phyloP scores from a whole-genome alignment of 306 rosid species.

The Sicyos edulis region DNA sequence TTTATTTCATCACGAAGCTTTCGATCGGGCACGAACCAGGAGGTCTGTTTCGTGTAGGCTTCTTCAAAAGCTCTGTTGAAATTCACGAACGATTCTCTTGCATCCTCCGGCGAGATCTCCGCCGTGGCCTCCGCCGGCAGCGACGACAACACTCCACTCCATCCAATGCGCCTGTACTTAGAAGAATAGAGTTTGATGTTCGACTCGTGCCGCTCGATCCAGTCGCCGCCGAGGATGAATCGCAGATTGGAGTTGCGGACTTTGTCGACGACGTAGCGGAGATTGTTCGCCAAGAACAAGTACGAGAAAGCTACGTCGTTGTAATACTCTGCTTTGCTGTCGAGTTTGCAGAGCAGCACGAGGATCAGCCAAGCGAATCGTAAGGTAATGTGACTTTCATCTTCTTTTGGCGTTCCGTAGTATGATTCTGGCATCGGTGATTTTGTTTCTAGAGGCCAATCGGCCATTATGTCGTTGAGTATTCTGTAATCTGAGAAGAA shows the following conservation, averaged over 20 bases:
- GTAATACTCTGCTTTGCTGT: slow-evolving; percentile 43
- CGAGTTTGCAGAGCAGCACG: slow-evolving; percentile 55
- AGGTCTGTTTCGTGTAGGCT: slow-evolving; percentile 28
- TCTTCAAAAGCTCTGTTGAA: slow-evolving; percentile 38
- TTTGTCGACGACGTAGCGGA: slow-evolving; percentile 55
- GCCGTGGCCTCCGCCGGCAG: slow-evolving; percentile 33
- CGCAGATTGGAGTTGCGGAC: slow-evolving; percentile 46
- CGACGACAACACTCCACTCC: slow-evolving; percentile 36
- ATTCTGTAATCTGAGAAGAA: slow-evolving; percentile 44
- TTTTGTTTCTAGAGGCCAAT: slow-evolving; percentile 28
- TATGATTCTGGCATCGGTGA: slow-evolving; percentile 46
- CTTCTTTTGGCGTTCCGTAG: slow-evolving; percentile 21
- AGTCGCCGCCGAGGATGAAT: slow-evolving; percentile 39
- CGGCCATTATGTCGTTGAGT: slow-evolving; percentile 37
- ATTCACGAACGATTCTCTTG: slow-evolving; percentile 20
- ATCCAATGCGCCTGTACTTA: slow-evolving; percentile 48
- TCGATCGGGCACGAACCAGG: slow-evolving; percentile 48
- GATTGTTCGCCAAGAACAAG: slow-evolving; percentile 61
- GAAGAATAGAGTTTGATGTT: slow-evolving; percentile 46
- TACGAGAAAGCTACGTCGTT: slow-evolving; percentile 53
- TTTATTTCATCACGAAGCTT: slow-evolving; percentile 40
- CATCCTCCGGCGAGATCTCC: slow-evolving; percentile 32
- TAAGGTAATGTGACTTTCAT: slow-evolving; percentile 27
- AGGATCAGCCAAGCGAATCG: slow-evolving; percentile 53
- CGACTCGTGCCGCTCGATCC: slow-evolving; percentile 39